phyloP scores from a whole-genome alignment of 2,329 filamentous ascomycete species.

The Pleoardoris graminearum region DNA sequence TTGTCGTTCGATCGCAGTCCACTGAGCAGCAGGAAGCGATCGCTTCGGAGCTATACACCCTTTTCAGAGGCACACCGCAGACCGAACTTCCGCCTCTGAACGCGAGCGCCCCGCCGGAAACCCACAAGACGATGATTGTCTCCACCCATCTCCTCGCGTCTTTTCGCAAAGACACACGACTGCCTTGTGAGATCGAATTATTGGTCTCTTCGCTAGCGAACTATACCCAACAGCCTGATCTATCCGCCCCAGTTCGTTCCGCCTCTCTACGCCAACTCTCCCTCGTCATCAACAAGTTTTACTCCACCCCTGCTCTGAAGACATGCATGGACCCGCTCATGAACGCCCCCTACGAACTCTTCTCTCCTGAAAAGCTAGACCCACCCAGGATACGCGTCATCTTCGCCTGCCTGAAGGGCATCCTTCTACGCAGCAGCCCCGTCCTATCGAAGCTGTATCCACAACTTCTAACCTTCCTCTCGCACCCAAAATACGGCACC shows the following conservation, averaged over 20 bases:
- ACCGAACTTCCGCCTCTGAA: constrained; percentile 40
- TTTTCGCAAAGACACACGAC: constrained; percentile 41
- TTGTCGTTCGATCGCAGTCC: constrained; percentile 60
- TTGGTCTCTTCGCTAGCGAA: constrained; percentile 45
- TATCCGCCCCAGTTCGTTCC: constrained; percentile 34
- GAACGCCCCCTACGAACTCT: constrained; percentile 33
- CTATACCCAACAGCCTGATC: constrained; percentile 35
- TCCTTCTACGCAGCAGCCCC: constrained; percentile 59
- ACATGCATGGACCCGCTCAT: constrained; percentile 47
- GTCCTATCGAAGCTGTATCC: constrained; percentile 48
- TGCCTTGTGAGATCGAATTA: constrained; percentile 37
- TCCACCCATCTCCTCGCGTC: constrained; percentile 62
- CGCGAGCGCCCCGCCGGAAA: constrained; percentile 31
- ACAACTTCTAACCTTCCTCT: constrained; percentile 55
- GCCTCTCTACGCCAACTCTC: constrained; percentile 50
- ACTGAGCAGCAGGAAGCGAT: constrained; percentile 55
- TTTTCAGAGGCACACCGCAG: constrained; percentile 49
- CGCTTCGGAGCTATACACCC: constrained; percentile 58
- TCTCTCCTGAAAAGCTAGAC: constrained; percentile 37
- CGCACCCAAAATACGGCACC: constrained; percentile 53
- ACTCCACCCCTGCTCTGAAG: constrained; percentile 46
- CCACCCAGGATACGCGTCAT: constrained; percentile 56
- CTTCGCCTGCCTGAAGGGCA: constrained; percentile 65
- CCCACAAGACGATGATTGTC: constrained; percentile 56
- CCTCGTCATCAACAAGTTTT: constrained; percentile 54